Conservation (phyloP, 148 eudicot genomes). For the Selenicereus undatus region DNA sequence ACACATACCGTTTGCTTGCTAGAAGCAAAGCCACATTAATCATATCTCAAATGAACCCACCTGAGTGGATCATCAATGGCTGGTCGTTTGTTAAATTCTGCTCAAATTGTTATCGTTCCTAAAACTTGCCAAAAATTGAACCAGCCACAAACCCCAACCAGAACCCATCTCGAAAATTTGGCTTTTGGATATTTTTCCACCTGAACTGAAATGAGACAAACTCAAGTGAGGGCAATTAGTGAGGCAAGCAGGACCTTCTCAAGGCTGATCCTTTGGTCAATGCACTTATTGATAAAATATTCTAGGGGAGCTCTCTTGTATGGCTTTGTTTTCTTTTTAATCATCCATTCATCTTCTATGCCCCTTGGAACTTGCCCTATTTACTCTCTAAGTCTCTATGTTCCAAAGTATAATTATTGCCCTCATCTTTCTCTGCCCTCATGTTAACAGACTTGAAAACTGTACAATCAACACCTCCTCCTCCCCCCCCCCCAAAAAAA, state of each 20-base stretch:
- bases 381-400: neutral
- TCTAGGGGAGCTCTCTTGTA: neutral
- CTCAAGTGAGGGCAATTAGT: too few species aligned
- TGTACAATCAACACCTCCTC: too few species aligned
- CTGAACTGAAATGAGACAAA: too few species aligned
- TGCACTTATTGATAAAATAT: too few species aligned
- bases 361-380: neutral
- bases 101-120: neutral
- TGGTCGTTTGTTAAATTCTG: neutral
- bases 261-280: too few species aligned
- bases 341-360: too few species aligned
- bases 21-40: neutral
- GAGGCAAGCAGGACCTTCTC: too few species aligned
- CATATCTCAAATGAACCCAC: neutral
- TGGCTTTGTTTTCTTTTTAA: neutral
- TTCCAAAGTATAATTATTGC: neutral
- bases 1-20: neutral
- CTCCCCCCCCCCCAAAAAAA: neutral
- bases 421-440: too few species aligned
- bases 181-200: too few species aligned
- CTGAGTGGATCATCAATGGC: neutral
- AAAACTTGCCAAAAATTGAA: neutral
- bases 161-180: too few species aligned
- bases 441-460: too few species aligned
- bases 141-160: neutral